Evolutionary conservation across 2,329 filamentous ascomycete species (phyloP).

Genomic region (Fusarium sp.): DNA sequence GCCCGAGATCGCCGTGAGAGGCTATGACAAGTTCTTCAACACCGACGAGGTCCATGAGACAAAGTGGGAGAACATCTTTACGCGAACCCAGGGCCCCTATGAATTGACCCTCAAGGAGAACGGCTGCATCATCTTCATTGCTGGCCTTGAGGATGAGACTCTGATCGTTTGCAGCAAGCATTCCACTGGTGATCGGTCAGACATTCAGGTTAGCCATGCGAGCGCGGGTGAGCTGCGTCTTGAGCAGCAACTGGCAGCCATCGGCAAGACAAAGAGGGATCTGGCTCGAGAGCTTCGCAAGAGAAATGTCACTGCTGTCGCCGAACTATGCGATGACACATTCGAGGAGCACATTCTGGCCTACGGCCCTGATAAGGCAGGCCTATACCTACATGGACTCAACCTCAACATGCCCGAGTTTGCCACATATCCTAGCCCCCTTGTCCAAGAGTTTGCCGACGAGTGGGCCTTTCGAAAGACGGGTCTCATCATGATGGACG

Average conservation of each 20-base stretch:
- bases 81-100: slow-evolving; percentile 85
- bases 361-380: slow-evolving; percentile 84
- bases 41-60: slow-evolving; percentile 84
- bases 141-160: slow-evolving; percentile 88
- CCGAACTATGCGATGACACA: slow-evolving; percentile 93
- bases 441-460: slow-evolving; percentile 91
- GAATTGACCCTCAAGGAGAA: slow-evolving; percentile 98
- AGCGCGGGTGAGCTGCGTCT: slow-evolving; percentile 85
- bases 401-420: slow-evolving; percentile 97
- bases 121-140: slow-evolving; percentile 98
- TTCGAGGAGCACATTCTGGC: slow-evolving; percentile 98
- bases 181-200: slow-evolving; percentile 84
- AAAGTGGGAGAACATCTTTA: slow-evolving; percentile 82
- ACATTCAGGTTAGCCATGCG: slow-evolving; percentile 83
- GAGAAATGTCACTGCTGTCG: slow-evolving; percentile 93
- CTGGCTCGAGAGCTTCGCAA: slow-evolving; percentile 79
- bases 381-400: slow-evolving; percentile 94
- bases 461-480: slow-evolving; percentile 95
- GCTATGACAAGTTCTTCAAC: slow-evolving; percentile 99
- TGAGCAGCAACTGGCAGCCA: slow-evolving; percentile 78
- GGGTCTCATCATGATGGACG: slow-evolving; percentile 80
- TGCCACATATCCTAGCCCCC: slow-evolving; percentile 82
- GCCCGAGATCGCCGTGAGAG: slow-evolving; percentile 84
- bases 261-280: slow-evolving; percentile 84
- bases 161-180: slow-evolving; percentile 99